Base-by-base conservation (phyloP, 2,329 filamentous ascomycete genomes). In the Xylariaceae sp. region DNA sequence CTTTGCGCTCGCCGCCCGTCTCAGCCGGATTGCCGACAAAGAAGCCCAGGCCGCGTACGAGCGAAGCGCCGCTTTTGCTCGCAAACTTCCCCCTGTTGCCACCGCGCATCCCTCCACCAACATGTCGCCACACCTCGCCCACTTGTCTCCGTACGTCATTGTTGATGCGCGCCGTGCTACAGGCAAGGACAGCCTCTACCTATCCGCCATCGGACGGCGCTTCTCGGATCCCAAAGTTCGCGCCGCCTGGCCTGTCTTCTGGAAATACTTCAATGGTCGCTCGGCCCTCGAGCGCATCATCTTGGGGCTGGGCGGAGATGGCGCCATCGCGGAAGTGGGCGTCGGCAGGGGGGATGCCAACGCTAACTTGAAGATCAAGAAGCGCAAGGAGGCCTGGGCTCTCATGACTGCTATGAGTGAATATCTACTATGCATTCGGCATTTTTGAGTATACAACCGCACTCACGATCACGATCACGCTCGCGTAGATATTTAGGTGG, bases 191-290 rank as follows among this genome's bases (percentile, higher is more conserved):
- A 88, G 86, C 1, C 78, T 88, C 16, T 95, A 85, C 64, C 73
- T 86, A 12, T 76, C 76, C n/a, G 80, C 81, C 37, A 83, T 86
- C 51, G 78, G 74, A 6, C 72, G 72, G 45, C 74, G 81, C 9
- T 74, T 85, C 42, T 37, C 59, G 9, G 61, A 84, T 58, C 74
- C 76, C 29, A 59, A 15, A 81, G 70, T 88, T 13, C 77, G 81
- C 40, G 79, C 83, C 53, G 79, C 81, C 45, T 95, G 91, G 87
- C 81, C 83, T 2, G 75, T 80, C 42, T 84, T 96, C 63, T 80
- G 86, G 64, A 89, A 88, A 69, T 94, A 96, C 70, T 89, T 97
- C 63, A 92, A 97, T 68, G 94, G 94, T 1, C 81, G 80, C 53
- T 85, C 87, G 66, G 86, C 92, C 2, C 76, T 97, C 55, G 94